These are phyloP conservation scores for Sanghuangporus baumii DNA, from an alignment of 1,284 basidiomycete species.

Conservation along the genomic window DNA sequence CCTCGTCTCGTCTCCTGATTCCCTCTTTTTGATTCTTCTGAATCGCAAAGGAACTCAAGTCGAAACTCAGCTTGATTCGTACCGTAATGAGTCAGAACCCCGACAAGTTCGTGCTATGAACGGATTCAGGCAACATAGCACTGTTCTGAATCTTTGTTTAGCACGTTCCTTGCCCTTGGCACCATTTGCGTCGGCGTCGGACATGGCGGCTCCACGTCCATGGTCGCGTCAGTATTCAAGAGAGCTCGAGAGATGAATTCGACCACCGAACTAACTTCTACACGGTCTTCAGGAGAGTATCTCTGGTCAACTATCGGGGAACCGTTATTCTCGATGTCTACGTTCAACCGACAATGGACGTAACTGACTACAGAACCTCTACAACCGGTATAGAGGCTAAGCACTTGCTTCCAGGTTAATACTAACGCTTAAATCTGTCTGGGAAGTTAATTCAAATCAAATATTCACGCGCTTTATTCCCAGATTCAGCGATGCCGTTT, in stretches of 20 bases:
- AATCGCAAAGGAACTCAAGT: background rate
- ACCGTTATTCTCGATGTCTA: constrained; percentile 52
- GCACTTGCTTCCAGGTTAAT: constrained; percentile 47
- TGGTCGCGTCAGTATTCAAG: constrained; percentile 58
- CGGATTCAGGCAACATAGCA: constrained; percentile 49
- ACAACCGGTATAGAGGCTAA: constrained; percentile 61
- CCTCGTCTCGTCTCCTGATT: background rate
- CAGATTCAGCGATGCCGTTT: constrained; percentile 51
- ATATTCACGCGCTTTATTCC: background rate
- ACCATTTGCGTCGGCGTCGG: constrained; percentile 21
- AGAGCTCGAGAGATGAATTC: constrained; percentile 5
- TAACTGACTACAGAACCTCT: constrained; percentile 67
- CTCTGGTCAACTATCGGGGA: constrained; percentile 61
- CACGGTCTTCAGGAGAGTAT: constrained; percentile 42
- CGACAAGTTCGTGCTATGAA: constrained; percentile 29
- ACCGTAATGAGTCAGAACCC: constrained; percentile 10
- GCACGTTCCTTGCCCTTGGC: constrained; percentile 17
- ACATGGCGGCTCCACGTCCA: constrained; percentile 61
- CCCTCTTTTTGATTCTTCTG: constrained; percentile 20
- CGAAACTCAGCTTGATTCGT: background rate
- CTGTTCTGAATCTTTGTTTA: constrained; percentile 34
- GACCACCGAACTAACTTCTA: constrained; percentile 1
- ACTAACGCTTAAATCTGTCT: constrained; percentile 7
- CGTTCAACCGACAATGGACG: constrained; percentile 61
- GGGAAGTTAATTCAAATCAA: background rate